Evolutionary conservation across 176 grass and related monocot genomes (phyloP), one percentile per base, ranked within the genome.

Genomic region (Cenchrus fungigraminus): DNA sequence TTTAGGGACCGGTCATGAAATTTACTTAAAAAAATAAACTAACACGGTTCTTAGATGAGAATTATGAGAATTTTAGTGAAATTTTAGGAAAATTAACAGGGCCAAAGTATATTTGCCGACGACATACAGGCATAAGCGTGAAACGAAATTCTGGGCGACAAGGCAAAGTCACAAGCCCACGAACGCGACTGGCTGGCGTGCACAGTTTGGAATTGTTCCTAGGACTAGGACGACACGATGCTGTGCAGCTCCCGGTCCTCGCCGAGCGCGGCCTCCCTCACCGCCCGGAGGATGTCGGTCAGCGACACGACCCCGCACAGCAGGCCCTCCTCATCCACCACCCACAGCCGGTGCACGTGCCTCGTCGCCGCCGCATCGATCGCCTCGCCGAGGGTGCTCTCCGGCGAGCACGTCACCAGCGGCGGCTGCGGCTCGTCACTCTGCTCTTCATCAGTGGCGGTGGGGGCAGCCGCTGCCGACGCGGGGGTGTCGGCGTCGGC

Each of bases 331-430:
- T n/a, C 68, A 65, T 93, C 85, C 0, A 93, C 89, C 6, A 88
- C 92, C 95, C 92, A 98, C 65, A 98, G 84, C 32, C 91, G 90
- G 83, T 98, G 92, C 32, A 98, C 92, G 58, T 93, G 91, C 47
- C 71, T 84, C 20, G 65, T 17, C 50, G 87, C 83, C 12, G 83
- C 91, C 68, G 81, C 73, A 63, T 90, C 91, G 19, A 98, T 71
- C 22, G 81, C 91, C 31, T 93, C 92, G 16, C 68, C 74, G 7
- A 98, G 62, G 19, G 82, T 98, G 79, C 88, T 87, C 31, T 90
- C 89, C 15, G 64, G 45, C 11, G 54, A 77, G 80, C 91, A 98
- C 44, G 92, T 91, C 46, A 93, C 76, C 59, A 98, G 70, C 71
- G 19, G 13, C 45, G 25, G 17, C 53, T 83, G 10, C 50, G 43